Evolutionary conservation across 441 rosid genomes (phyloP), one percentile per base, ranked within the genome.

Genomic region (Corymbia calophylla): DNA sequence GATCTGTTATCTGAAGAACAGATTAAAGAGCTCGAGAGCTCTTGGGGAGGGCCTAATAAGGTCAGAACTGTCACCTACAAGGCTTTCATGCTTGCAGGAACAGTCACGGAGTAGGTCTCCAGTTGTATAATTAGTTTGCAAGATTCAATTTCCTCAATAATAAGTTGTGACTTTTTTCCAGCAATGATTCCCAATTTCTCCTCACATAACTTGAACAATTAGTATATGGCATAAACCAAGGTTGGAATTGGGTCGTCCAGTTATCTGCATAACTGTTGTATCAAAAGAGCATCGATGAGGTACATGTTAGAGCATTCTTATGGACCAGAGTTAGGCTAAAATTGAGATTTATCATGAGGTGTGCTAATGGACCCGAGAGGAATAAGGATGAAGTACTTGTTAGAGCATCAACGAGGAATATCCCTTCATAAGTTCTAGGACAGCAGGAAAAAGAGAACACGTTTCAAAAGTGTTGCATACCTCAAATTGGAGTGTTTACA

Each of bases 71-170:
- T 94, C 7, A 89, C 87, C 5, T 91, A 90, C 87, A 95, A 96
- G 93, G 93, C 95, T 49, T 93, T 94, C 60, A 92, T 96, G 97
- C 95, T 95, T 53, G 96, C 91, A 3, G 96, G 97, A 31, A 93
- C 90, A 89, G 92, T 94, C 6, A 87, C 87, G 68, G 27, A 54
- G 64, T 91, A 88, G 44, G 81, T 35, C 21, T 39, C 44, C 44
- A 39, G 44, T 39, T 39, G 44, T 12, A 53, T 53, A n/a, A 27
- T 54, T 86, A 53, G 23, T 7, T 35, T 53, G 25, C 49, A 11
- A 53, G 25, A 32, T 86, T n/a, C 25, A 39, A 25, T 51, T 86
- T 27, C 39, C 23, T 85, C 39, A 16, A 29, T 19, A 49, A 47
- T 17, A 49, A 81, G 55, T 85, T 21, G 44, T 85, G 87, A 85